Conservation (phyloP, 306 rosid species). For the Castanea crenata region DNA sequence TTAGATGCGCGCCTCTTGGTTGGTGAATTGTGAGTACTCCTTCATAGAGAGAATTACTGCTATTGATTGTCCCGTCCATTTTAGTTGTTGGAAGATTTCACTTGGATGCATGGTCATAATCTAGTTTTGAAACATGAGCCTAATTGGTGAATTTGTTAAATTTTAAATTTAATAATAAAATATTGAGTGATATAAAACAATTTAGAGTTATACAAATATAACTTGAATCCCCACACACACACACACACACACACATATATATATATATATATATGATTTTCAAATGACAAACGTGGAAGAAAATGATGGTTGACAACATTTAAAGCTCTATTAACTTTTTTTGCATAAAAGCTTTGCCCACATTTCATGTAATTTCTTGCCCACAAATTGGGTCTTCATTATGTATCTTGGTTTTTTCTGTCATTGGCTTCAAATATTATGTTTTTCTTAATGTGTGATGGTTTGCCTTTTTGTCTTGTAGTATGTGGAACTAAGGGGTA, state of each 20-base stretch:
- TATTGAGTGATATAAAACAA: not conserved
- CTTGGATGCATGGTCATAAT: not conserved
- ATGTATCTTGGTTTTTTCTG: not conserved
- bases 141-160: not conserved
- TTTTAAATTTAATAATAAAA: not conserved
- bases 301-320: no score
- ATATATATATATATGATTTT: no score
- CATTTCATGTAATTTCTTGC: not conserved
- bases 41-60: not conserved
- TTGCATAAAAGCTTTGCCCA: not conserved
- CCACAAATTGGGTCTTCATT: no score
- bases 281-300: no score
- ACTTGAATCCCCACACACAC: not conserved
- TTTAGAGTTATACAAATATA: not conserved
- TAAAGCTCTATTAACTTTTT: not conserved
- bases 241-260: not conserved
- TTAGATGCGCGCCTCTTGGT: not conserved
- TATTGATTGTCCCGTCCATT: not conserved
- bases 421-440: not conserved
- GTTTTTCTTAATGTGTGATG: not conserved
- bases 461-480: constrained; percentile 16
- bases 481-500: constrained; percentile 79
- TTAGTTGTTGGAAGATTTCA: not conserved
- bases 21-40: not conserved
- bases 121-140: not conserved